phyloP scores from a whole-genome alignment of 1,284 basidiomycete species.

The Phellinidium pouzarii region DNA sequence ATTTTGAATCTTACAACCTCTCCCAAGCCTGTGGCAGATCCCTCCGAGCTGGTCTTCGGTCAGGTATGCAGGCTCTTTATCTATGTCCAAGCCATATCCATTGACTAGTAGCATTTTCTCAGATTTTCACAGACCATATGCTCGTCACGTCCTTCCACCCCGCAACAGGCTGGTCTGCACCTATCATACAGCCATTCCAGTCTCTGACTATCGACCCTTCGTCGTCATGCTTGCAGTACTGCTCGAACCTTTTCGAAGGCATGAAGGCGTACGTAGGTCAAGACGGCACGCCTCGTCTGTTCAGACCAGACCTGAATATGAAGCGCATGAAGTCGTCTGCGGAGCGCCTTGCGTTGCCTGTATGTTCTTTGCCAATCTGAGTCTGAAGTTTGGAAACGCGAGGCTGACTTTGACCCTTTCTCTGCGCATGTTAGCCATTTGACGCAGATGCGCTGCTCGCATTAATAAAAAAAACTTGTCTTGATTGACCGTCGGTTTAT shows the following conservation, averaged over 20 bases:
- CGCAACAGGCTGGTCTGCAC: conserved; percentile 66
- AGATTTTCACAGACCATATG: conserved; percentile 69
- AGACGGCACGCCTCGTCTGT: conserved; percentile 59
- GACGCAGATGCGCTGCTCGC: conserved; percentile 54
- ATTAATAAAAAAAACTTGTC: conserved; percentile 67
- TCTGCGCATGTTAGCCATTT: conserved; percentile 48
- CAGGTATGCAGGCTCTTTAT: conserved; percentile 32
- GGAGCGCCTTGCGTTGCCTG: conserved; percentile 62
- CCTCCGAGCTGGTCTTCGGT: conserved; percentile 38
- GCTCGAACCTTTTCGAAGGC: conserved; percentile 77
- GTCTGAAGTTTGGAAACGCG: not conserved
- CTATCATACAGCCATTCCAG: conserved; percentile 75
- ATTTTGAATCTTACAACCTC: conserved; percentile 31
- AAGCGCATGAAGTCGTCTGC: conserved; percentile 57
- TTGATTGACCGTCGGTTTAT: conserved; percentile 70
- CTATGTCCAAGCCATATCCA: conserved; percentile 7
- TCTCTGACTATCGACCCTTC: conserved; percentile 70
- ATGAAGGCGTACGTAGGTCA: conserved; percentile 83
- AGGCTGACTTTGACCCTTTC: conserved; percentile 8
- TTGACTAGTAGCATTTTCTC: conserved; percentile 7
- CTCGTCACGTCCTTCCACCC: conserved; percentile 60
- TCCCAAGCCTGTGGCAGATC: conserved; percentile 34
- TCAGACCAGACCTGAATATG: conserved; percentile 81
- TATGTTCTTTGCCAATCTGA: conserved; percentile 24
- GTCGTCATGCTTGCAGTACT: conserved; percentile 72